Percentiles rank a stretch among this genome's conserved stretches.
These are phyloP conservation scores for Suillus ampliporus DNA, from an alignment of 768 basidiomycete genomes.

Conservation along the genomic window DNA sequence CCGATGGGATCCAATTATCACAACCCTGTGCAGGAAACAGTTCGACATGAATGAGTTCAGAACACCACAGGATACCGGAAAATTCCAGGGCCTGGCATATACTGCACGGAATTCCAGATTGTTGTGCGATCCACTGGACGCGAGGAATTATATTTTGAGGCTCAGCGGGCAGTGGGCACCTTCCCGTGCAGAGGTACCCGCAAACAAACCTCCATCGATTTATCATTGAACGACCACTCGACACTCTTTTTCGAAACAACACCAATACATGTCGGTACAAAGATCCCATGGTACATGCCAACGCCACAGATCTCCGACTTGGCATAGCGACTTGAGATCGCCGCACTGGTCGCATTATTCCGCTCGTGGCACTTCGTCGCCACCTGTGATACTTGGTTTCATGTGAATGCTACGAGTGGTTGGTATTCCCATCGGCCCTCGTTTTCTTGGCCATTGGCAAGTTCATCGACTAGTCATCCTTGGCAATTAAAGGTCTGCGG, in stretches of 20 bases:
- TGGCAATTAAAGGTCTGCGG: background rate
- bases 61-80: background rate
- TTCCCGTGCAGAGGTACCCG: background rate
- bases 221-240: background rate
- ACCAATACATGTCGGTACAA: no score
- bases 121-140: background rate
- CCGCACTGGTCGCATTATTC: background rate
- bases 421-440: background rate
- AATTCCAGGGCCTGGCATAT: background rate
- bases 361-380: background rate
- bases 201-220: background rate
- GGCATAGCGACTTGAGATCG: background rate
- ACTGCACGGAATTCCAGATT: background rate
- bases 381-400: background rate
- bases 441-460: background rate
- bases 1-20: background rate
- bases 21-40: no score
- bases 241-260: background rate
- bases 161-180: background rate
- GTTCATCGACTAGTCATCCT: background rate
- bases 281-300: no score
- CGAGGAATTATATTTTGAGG: background rate
- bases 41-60: background rate
- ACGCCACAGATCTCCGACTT: background rate
- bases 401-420: background rate